These are phyloP conservation scores for Collybiopsis confluens DNA, from an alignment of 768 basidiomycete species.

Conservation along the genomic window DNA sequence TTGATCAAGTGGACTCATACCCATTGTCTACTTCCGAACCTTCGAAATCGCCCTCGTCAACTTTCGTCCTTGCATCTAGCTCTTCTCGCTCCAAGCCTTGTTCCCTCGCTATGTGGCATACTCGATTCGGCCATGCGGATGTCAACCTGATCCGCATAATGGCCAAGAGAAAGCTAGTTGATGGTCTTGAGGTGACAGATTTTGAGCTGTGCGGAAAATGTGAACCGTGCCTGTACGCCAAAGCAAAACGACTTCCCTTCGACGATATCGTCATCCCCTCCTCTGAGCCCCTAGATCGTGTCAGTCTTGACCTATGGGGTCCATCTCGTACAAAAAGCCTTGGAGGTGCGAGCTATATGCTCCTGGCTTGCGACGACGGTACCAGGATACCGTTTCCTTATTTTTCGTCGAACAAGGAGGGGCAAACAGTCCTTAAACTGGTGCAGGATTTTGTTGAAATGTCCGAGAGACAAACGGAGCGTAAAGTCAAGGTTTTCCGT, in stretches of 20 bases:
- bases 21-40: too few species aligned
- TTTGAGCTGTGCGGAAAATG: not conserved
- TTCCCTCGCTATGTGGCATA: not conserved
- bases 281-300: not conserved
- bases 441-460: not conserved
- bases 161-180: not conserved
- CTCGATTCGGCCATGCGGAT: not conserved
- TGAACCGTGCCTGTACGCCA: not conserved
- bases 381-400: not conserved
- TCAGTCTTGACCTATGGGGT: constrained; percentile 1
- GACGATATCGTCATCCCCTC: constrained; percentile 1
- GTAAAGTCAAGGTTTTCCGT: not conserved
- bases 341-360: not conserved
- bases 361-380: not conserved
- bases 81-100: not conserved
- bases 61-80: not conserved
- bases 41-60: too few species aligned
- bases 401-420: not conserved
- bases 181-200: not conserved
- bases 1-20: not conserved
- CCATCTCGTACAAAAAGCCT: not conserved
- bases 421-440: not conserved
- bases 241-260: not conserved
- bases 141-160: not conserved
- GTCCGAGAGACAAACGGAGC: not conserved